A percentile compares a stretch with the other conserved stretches of the same genome.
Conservation (phyloP, 2,329 filamentous ascomycete species). For the Proliferodiscus dingleyae region DNA sequence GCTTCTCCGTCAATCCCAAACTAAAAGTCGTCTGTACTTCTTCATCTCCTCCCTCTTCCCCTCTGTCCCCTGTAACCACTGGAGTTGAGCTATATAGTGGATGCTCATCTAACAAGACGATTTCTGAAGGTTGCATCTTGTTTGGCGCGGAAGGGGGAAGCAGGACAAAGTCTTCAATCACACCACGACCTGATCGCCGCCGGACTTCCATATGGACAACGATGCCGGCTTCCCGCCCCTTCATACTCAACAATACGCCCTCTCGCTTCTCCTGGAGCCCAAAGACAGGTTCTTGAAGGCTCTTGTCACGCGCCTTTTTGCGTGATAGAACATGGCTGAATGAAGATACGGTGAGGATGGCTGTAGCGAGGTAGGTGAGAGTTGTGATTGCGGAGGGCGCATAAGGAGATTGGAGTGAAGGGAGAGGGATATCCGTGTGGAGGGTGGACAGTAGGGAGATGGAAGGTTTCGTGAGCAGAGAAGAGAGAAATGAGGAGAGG, state of each 20-base stretch:
- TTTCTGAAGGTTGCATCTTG: not conserved
- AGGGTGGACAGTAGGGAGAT: conserved; percentile 75
- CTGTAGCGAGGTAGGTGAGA: conserved; percentile 82
- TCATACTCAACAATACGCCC: conserved; percentile 61
- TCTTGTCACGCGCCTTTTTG: conserved; percentile 72
- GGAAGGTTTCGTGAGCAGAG: conserved; percentile 57
- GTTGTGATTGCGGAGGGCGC: conserved; percentile 66
- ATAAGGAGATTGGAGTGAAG: conserved; percentile 44
- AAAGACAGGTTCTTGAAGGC: conserved; percentile 69
- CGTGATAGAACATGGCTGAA: conserved; percentile 69
- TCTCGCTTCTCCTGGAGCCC: conserved; percentile 74
- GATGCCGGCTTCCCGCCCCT: conserved; percentile 43
- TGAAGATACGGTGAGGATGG: conserved; percentile 69
- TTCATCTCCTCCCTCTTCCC: too few species aligned
- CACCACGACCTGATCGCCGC: conserved; percentile 46
- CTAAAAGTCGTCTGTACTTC: conserved; percentile 75
- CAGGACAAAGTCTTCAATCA: conserved; percentile 56
- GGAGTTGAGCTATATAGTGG: conserved; percentile 55
- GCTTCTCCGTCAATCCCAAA: conserved; percentile 83
- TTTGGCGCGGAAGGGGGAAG: conserved; percentile 28
- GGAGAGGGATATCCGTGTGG: conserved; percentile 71
- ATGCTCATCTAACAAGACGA: conserved; percentile 69
- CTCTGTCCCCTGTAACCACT: conserved; percentile 36
- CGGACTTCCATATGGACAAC: conserved; percentile 85
- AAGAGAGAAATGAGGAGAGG: conserved; percentile 65